Percentiles rank a stretch among this genome's conserved stretches.
These are phyloP conservation scores for Debaryomyces sp. DNA, from an alignment of 1,139 yeast genomes.

Conservation along the genomic window DNA sequence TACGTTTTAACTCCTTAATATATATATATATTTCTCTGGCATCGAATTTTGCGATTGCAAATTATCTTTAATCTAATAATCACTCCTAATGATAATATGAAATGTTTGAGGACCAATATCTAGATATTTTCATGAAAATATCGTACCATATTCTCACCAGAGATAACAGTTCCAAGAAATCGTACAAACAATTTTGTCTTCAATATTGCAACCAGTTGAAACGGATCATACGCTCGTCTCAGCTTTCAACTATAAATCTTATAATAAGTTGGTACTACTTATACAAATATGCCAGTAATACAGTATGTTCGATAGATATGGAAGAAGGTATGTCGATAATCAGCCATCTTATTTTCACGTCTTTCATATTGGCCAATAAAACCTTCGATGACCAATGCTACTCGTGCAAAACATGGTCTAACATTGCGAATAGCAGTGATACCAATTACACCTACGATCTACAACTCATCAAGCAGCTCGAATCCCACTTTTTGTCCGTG, in stretches of 20 bases:
- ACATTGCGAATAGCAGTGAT: slow-evolving; percentile 14
- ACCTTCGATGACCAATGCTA: slow-evolving; percentile 54
- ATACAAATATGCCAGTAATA: slow-evolving; percentile 27
- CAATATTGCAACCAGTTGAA: slow-evolving; percentile 24
- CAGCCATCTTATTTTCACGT: slow-evolving; percentile 31
- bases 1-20: not conserved
- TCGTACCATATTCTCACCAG: slow-evolving; percentile 6
- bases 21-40: not conserved
- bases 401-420: slow-evolving; percentile 54
- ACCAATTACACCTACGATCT: slow-evolving; percentile 17
- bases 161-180: not conserved
- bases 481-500: slow-evolving; percentile 31
- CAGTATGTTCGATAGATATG: slow-evolving; percentile 17
- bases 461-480: slow-evolving; percentile 29
- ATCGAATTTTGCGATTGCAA: not conserved
- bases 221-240: slow-evolving; percentile 29
- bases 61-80: not conserved
- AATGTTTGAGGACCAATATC: slow-evolving; percentile 3
- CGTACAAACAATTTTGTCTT: slow-evolving; percentile 17
- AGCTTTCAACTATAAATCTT: slow-evolving; percentile 32
- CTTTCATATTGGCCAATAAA: slow-evolving; percentile 51
- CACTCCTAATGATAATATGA: slow-evolving; percentile 3
- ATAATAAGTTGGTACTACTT: slow-evolving; percentile 34
- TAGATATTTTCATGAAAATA: slow-evolving; percentile 1
- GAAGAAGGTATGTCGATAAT: slow-evolving; percentile 22